Percentiles rank a stretch among this genome's conserved stretches.
phyloP scores from a whole-genome alignment of 768 basidiomycete species.

The Tylopilus sp. region DNA sequence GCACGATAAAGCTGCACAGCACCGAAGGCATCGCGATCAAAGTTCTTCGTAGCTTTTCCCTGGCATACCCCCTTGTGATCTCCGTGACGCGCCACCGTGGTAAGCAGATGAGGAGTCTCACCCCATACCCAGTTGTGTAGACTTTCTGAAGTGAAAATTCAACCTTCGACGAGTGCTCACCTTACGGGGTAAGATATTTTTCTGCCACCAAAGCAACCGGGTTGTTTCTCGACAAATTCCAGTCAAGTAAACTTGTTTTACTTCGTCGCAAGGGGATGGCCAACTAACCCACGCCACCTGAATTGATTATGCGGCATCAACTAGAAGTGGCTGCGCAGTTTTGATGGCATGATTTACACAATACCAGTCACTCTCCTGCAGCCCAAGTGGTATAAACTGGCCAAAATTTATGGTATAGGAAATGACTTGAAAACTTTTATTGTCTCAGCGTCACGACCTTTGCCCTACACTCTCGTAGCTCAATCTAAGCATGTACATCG shows the following conservation, averaged over 20 bases:
- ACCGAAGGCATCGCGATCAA: constrained; percentile 22
- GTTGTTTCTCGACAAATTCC: background rate
- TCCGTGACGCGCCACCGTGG: constrained; percentile 6
- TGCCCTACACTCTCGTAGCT: too few species aligned
- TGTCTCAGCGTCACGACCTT: too few species aligned
- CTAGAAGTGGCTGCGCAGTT: too few species aligned
- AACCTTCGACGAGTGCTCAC: background rate
- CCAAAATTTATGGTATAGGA: too few species aligned
- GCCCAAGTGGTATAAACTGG: too few species aligned
- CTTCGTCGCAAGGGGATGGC: background rate
- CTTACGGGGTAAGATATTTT: background rate
- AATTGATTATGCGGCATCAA: too few species aligned
- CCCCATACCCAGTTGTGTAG: background rate
- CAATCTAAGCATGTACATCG: too few species aligned
- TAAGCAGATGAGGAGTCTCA: background rate
- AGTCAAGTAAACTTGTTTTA: background rate
- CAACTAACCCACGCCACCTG: too few species aligned
- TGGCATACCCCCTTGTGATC: constrained; percentile 11
- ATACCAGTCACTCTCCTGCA: too few species aligned
- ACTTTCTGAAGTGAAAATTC: background rate
- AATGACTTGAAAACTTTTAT: too few species aligned
- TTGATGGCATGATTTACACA: too few species aligned
- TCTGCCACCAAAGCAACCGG: background rate
- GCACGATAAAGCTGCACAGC: background rate
- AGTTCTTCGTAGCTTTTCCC: constrained; percentile 12